Base-by-base conservation (phyloP, 495 filamentous ascomycete genomes). In the Podospora tetraspora region DNA sequence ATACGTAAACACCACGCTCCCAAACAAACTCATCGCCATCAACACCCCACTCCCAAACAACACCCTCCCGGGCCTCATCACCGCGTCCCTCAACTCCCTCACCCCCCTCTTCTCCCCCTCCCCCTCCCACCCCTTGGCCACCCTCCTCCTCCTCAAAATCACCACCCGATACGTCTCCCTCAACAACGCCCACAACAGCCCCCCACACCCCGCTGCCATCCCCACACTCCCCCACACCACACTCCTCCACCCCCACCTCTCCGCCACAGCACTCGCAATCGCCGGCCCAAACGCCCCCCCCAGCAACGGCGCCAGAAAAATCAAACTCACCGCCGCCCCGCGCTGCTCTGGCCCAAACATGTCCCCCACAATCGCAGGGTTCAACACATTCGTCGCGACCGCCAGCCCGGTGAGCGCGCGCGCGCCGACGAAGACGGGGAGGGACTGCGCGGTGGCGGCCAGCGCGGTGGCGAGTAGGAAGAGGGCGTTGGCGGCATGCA, bases 291-390 rank as follows among this genome's bases (percentile, higher is more conserved):
- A 66, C 11, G 87, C 86, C 1, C 81, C 81, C 10, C 81, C 81
- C 7, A 82, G 63, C 13, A 85, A 70, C 12, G 83, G 83, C 19
- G 83, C 82, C 0, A 85, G 73, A 37, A 80, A 84, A 24, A 86
- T 73, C 25, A 82, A 52, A 56, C 77, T 81, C 78, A 88, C 81
- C 0, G 84, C 82, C 0, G 79, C 79, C n/a, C 84, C 85, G 9
- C 86, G 74, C 58, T 81, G 71, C 57, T 87, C 83, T 0, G 80
- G 70, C 0, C 73, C 71, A 66, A 86, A 88, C 59, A 88, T 84
- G 69, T 88, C 86, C 30, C 85, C 86, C 19, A 88, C 84, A 56
- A 88, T 82, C 22, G 85, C 85, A 1, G 86, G 86, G 68, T 83
- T 84, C 3, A 88, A 74, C 63, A 87, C 84, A 71, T 86, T 86